These are phyloP conservation scores for Thalassiosira allenii DNA, from an alignment of 352 stramenopile species.

Conservation along the genomic window DNA sequence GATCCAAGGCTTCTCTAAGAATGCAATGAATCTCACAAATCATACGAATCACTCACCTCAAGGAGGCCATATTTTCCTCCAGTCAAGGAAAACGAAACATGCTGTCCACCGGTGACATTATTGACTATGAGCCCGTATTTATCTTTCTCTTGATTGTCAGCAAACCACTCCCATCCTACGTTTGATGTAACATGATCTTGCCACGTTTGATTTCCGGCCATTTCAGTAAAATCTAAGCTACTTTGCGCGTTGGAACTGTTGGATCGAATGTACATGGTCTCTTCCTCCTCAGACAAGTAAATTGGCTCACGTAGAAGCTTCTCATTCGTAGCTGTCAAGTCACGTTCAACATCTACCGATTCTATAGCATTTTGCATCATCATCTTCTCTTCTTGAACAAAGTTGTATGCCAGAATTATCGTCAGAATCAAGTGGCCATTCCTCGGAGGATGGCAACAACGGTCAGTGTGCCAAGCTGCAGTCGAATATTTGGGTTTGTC, in stretches of 20 bases:
- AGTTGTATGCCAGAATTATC: slow-evolving; percentile 38
- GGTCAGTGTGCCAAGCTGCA: slow-evolving; percentile 8
- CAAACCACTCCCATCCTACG: slow-evolving; percentile 40
- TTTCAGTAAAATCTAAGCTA: slow-evolving; percentile 53
- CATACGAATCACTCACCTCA: slow-evolving; percentile 23
- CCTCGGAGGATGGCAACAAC: slow-evolving; percentile 26
- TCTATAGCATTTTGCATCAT: slow-evolving; percentile 2
- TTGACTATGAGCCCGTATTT: slow-evolving; percentile 47
- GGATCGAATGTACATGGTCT: slow-evolving; percentile 47
- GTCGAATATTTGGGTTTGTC: slow-evolving; percentile 23
- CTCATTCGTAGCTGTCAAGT: slow-evolving; percentile 20
- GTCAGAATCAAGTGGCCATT: slow-evolving; percentile 36
- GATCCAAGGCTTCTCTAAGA: not conserved
- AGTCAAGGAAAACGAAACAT: slow-evolving; percentile 32
- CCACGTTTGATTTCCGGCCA: slow-evolving; percentile 29
- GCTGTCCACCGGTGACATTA: slow-evolving; percentile 7
- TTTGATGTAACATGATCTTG: slow-evolving; percentile 34
- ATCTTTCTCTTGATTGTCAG: slow-evolving; percentile 42
- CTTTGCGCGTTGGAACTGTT: not conserved
- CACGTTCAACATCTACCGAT: slow-evolving; percentile 23
- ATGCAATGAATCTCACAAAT: not conserved
- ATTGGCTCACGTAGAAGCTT: slow-evolving; percentile 31
- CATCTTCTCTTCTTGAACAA: slow-evolving; percentile 49
- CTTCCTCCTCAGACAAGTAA: slow-evolving; percentile 54
- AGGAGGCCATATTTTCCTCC: slow-evolving; percentile 39